Evolutionary conservation across 2,329 filamentous ascomycete genomes (phyloP), one percentile per base, ranked within the genome.

Genomic region (Penicillium sp.): DNA sequence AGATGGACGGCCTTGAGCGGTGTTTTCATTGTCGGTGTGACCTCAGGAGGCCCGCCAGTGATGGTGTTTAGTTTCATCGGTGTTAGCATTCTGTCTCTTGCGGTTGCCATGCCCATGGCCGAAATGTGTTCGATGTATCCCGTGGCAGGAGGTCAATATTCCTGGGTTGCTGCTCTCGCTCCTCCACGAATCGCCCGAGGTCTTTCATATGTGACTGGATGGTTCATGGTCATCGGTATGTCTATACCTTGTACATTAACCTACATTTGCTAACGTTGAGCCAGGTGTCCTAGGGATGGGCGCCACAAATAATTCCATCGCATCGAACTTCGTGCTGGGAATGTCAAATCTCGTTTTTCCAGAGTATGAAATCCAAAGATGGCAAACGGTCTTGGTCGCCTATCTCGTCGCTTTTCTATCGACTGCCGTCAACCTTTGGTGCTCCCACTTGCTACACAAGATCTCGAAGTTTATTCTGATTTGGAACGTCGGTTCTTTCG

Each of bases 1-100:
- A 74, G 72, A 60, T 82, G 80, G 80, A 79, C 76, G 28, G 80
- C 79, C 3, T 64, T 82, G 2, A 75, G 75, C 40, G 79, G 79
- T 31, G 77, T 80, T 0, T 72, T 83, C 37, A 78, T 80, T 44
- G 74, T 81, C 28, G 80, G 79, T 5, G 75, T 81, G 9, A 74
- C 75, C 49, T 74, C 77, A 31, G 79, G 79, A 12, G 79, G 80
- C 1, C 78, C 80, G 3, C 78, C 80, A 0, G 78, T 82, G 37
- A 82, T 82, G 76, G 72, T 82, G 6, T 82, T 77, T 67, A 75
- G 75, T 37, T 82, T 78, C 74, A 62, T 82, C 20, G 78, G 72
- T 4, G 75, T 81, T 23, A 78, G 76, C 52, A 42, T 76, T 8
- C 67, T 77, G 18, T 75, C 77, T 1, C 63, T 82, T 10, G 71